Evolutionary conservation across 805 yeast genomes (phyloP), one percentile per base, ranked within the genome.

Genomic region (Cyberlindnera japonica): DNA sequence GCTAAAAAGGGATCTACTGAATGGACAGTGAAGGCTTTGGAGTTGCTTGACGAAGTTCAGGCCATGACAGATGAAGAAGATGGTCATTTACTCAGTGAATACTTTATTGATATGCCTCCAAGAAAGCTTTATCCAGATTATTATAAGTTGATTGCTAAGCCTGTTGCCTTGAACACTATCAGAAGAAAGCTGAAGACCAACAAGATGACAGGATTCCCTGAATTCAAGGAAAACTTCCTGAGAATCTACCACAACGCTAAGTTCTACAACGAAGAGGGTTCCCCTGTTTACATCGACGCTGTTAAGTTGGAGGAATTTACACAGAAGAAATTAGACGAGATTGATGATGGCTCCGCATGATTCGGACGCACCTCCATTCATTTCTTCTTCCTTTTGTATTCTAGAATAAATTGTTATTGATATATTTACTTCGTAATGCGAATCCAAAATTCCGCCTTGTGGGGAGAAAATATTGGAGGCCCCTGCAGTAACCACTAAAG

Each of bases 241-340:
- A 69, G 76, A 39, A 87, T 91, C 81, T 89, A 81, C 60, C 74
- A 79, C 37, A 90, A 90, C 59, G 97, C 97, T 17, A 75, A 83
- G 50, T 78, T 79, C 35, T 90, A 88, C 62, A 91, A 91, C 54
- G 95, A 89, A 57, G 96, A 88, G 62, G 95, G 95, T 0, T 86
- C 96, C 1, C 68, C 85, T 55, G 91, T 91, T 16, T 86, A 80
- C 54, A 71, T 74, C 39, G 97, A 90, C 63, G 95, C 98, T 7
- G 69, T 71, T 37, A 64, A 59, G 11, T 67, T 89, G 44, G 97
- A 96, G 20, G 72, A 81, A 48, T 75, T 75, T 28, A 84, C 87
- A 57, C 85, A 84, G 51, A 88, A 86, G 26, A 51, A 40, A 35
- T 33, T 48, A n/a, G 41, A 42, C 7, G 58, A 54, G 30, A 25